Conservation (phyloP, 192 early-diverging fungal species). For the Radiomyces spectabilis region DNA sequence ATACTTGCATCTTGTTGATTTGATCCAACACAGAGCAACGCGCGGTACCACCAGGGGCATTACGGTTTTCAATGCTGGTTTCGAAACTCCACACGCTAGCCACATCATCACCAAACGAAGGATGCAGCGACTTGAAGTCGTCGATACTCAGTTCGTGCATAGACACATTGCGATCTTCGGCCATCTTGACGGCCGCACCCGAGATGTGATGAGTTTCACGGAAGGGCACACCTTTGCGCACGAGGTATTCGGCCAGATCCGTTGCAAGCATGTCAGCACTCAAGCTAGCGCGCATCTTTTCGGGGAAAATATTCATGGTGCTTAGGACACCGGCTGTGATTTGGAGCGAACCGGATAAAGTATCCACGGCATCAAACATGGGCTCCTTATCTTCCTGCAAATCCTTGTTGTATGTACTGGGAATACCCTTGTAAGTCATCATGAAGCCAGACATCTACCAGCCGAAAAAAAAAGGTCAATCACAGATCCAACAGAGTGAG, state of each 20-base stretch:
- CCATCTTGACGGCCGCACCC: constrained; percentile 88
- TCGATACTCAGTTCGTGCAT: constrained; percentile 68
- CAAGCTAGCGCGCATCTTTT: constrained; percentile 75
- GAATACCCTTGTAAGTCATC: constrained; percentile 97
- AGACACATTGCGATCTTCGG: constrained; percentile 73
- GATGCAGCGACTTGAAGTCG: constrained; percentile 83
- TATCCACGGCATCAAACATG: constrained; percentile 93
- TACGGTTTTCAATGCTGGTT: constrained; percentile 80
- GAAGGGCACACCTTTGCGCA: constrained; percentile 97
- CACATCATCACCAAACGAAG: constrained; percentile 80
- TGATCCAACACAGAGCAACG: constrained; percentile 70
- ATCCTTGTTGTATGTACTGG: constrained; percentile 98
- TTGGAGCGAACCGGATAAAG: constrained; percentile 81
- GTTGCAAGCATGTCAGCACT: constrained; percentile 96
- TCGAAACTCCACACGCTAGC: constrained; percentile 85
- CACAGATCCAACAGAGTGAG: background rate
- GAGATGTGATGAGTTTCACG: constrained; percentile 98
- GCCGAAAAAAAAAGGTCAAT: background rate
- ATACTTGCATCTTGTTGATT: constrained; percentile 67
- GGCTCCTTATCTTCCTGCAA: constrained; percentile 99
- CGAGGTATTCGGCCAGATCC: constrained; percentile 96
- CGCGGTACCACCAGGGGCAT: constrained; percentile 85
- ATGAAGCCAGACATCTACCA: constrained; percentile 83
- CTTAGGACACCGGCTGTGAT: constrained; percentile 88
- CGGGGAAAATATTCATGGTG: constrained; percentile 81